Evolutionary conservation across 208 protist genomes (phyloP).

Genomic region (Acanthamoeba lenticulata): DNA sequence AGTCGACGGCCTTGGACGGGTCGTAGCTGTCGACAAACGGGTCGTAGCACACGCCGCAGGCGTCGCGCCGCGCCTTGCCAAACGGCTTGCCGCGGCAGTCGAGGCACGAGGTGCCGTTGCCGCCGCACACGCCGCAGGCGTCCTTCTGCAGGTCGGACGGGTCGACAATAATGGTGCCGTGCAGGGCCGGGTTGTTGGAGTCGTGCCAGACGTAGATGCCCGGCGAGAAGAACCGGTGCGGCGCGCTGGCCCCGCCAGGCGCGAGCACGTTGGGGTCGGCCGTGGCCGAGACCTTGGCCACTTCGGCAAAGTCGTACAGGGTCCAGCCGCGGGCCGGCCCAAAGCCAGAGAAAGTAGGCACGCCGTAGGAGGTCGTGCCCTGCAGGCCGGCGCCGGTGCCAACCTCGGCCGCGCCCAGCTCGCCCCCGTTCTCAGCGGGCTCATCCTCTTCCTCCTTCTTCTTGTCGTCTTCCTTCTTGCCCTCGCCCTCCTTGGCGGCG

Average conservation of each 20-base stretch:
- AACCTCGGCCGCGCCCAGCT: too few relatives aligned
- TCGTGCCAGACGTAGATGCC: conserved; percentile 28
- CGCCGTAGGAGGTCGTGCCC: too few relatives aligned
- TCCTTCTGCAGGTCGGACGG: background rate
- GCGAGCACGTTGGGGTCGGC: background rate
- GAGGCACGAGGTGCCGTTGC: background rate
- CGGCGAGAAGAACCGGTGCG: background rate
- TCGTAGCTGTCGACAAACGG: background rate
- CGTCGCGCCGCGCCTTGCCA: background rate
- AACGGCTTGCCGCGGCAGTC: background rate
- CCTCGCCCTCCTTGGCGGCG: background rate
- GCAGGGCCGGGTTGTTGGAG: background rate
- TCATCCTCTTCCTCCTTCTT: background rate
- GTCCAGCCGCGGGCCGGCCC: too few relatives aligned
- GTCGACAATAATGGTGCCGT: background rate
- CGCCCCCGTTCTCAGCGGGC: background rate
- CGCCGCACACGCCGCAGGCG: conserved; percentile 3
- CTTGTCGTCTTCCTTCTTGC: too few relatives aligned
- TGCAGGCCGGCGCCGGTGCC: too few relatives aligned
- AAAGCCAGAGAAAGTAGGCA: too few relatives aligned
- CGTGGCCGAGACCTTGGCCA: too few relatives aligned
- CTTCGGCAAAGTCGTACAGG: too few relatives aligned
- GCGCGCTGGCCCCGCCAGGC: background rate
- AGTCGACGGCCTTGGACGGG: background rate
- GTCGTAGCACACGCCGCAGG: conserved; percentile 4